These are phyloP conservation scores for Citrullus mucosospermus DNA, from an alignment of 306 rosid species.

Conservation along the genomic window DNA sequence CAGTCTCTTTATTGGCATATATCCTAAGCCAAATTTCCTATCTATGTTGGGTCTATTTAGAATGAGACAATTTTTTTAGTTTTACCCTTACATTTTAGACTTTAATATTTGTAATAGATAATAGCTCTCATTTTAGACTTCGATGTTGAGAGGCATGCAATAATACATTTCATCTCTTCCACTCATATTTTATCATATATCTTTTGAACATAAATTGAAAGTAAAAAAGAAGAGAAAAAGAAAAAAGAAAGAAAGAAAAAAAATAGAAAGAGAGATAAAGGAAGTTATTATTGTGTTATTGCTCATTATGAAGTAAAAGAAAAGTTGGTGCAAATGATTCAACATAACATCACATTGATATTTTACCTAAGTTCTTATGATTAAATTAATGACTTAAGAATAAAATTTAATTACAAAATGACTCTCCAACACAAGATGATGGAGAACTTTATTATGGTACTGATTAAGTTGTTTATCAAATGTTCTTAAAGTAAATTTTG, in stretches of 20 bases:
- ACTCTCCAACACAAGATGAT: not conserved
- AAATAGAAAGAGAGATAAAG: not conserved
- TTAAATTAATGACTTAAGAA: not conserved
- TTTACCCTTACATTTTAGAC: too few species aligned
- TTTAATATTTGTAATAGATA: too few species aligned
- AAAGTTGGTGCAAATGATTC: not conserved
- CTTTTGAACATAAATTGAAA: conserved; percentile 1
- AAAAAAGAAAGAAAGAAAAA: not conserved
- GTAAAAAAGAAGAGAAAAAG: not conserved
- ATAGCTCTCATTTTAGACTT: too few species aligned
- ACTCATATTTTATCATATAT: not conserved
- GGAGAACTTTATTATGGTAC: not conserved
- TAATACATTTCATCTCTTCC: not conserved
- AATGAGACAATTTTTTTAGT: too few species aligned
- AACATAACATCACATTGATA: not conserved
- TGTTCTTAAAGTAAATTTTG: not conserved
- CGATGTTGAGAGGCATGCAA: too few species aligned
- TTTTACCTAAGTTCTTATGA: not conserved
- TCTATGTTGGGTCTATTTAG: too few species aligned
- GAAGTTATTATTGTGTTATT: not conserved
- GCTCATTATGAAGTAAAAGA: not conserved
- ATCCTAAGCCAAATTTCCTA: too few species aligned
- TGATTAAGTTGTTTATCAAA: not conserved
- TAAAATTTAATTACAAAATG: not conserved
- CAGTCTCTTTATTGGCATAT: too few species aligned